Evolutionary conservation across 1,284 basidiomycete genomes (phyloP), one percentile per base, ranked within the genome.

Genomic region (Fistulinella cinereoalba): DNA sequence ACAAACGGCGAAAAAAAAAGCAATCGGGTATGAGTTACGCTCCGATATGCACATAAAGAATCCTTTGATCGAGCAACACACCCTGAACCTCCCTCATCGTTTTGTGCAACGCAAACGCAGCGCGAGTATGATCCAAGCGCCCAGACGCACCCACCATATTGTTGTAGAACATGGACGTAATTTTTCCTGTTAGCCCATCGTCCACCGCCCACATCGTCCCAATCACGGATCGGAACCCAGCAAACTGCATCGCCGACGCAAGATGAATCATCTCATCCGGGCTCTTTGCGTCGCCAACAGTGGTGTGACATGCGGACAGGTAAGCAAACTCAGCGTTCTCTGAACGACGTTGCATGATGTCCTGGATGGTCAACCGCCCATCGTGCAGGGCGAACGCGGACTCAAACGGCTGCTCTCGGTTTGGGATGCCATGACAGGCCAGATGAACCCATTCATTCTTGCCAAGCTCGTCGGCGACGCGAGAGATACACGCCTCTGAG

Each of bases 321-420:
- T 68, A 66, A 0, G 65, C 67, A 15, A 69, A 60, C 18, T 65
- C 55, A 8, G 66, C 61, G 23, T 57, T 42, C 16, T 55, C 45
- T 7, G 57, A 39, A 6, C 54, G 23, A 3, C 53, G 52, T 19
- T 55, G 49, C 2, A 63, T 55, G 12, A 68, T 47, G 24, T 63
- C 51, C 1, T 46, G 39, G 8, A 66, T 33, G 0, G 42, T 55
- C 18, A 62, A 43, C 1, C 23, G 50, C 7, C 55, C 53, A 15
- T 57, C 57, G 8, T 54, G 41, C 16, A 64, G 53, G 12, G 46
- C 42, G 37, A 66, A 59, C 1, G 43, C 49, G 5, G 59, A 55
- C 1, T 56, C 44, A 34, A 65, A 58, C 2, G 61, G 63, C 2
- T 41, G 37, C 9, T 52, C 16, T 9, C 5, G 22, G 29, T 47